These are phyloP conservation scores for Boehmeria nivea DNA, from an alignment of 306 rosid species.

Conservation along the genomic window DNA sequence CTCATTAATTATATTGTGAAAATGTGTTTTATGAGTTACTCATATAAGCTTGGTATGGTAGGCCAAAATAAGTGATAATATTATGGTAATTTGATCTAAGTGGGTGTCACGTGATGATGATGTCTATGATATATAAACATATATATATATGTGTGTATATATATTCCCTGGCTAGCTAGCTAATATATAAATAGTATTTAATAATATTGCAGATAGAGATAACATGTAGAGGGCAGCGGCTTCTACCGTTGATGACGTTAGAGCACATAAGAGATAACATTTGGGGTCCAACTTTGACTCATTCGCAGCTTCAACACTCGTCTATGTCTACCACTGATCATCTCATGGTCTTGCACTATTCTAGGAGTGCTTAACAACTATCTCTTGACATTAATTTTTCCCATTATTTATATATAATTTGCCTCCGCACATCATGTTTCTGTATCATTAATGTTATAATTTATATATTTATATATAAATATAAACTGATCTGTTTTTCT, in stretches of 20 bases:
- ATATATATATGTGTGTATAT: too few relatives aligned
- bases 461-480: conserved; percentile 43
- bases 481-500: neutral
- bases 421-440: conserved; percentile 3
- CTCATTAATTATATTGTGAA: too few relatives aligned
- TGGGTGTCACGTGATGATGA: too few relatives aligned
- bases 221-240: conserved; percentile 84
- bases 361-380: conserved; percentile 33
- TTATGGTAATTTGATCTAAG: too few relatives aligned
- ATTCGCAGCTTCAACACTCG: conserved; percentile 79
- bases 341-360: conserved; percentile 80
- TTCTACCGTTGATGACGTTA: conserved; percentile 79
- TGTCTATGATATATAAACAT: too few relatives aligned
- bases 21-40: too few relatives aligned
- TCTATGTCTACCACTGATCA: conserved; percentile 64
- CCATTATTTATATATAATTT: conserved; percentile 14
- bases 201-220: conserved; percentile 99
- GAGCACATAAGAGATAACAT: conserved; percentile 87
- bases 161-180: too few relatives aligned
- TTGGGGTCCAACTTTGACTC: conserved; percentile 54
- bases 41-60: too few relatives aligned
- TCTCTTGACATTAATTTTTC: neutral
- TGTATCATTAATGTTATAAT: conserved; percentile 37
- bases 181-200: too few relatives aligned
- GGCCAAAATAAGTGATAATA: too few relatives aligned